phyloP scores from a whole-genome alignment of 345 rosid genomes.

The Dipteronia dyeriana region DNA sequence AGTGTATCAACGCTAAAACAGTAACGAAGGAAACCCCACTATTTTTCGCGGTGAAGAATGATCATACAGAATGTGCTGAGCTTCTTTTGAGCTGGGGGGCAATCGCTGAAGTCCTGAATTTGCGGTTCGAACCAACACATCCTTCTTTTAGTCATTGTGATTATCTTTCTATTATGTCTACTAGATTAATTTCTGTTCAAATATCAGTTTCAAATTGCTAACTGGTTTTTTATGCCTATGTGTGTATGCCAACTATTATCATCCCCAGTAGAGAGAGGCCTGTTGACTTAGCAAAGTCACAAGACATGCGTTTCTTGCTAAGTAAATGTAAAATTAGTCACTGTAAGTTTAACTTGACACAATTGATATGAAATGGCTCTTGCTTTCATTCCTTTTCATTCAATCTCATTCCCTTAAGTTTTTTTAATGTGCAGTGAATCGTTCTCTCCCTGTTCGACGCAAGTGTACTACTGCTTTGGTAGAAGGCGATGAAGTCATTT shows the following conservation, averaged over 20 bases:
- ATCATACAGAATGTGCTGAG: slow-evolving; percentile 65
- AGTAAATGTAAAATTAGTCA: slow-evolving; percentile 51
- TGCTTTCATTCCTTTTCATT: slow-evolving; percentile 7
- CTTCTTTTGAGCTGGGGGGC: slow-evolving; percentile 72
- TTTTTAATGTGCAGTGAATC: slow-evolving; percentile 44
- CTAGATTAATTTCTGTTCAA: neutral
- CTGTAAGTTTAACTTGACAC: slow-evolving; percentile 49
- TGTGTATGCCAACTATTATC: slow-evolving; percentile 16
- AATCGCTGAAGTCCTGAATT: slow-evolving; percentile 64
- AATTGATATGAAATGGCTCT: neutral
- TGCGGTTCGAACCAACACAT: slow-evolving; percentile 56
- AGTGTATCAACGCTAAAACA: slow-evolving; percentile 50
- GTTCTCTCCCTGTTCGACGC: slow-evolving; percentile 36
- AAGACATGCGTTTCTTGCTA: slow-evolving; percentile 83
- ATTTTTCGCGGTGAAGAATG: slow-evolving; percentile 79
- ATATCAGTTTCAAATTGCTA: slow-evolving; percentile 20
- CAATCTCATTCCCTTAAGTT: slow-evolving; percentile 21
- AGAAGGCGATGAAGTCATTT: slow-evolving; percentile 36
- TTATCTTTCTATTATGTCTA: slow-evolving; percentile 8
- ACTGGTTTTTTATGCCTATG: slow-evolving; percentile 17
- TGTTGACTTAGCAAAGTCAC: slow-evolving; percentile 74
- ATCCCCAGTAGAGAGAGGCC: slow-evolving; percentile 72
- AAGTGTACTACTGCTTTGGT: slow-evolving; percentile 30
- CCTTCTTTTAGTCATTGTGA: neutral
- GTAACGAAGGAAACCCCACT: slow-evolving; percentile 78